Percentiles rank a stretch among this genome's conserved stretches.
Evolutionary conservation across 2,329 filamentous ascomycete species (phyloP).

Genomic region (Reticulascus tulasneorum): DNA sequence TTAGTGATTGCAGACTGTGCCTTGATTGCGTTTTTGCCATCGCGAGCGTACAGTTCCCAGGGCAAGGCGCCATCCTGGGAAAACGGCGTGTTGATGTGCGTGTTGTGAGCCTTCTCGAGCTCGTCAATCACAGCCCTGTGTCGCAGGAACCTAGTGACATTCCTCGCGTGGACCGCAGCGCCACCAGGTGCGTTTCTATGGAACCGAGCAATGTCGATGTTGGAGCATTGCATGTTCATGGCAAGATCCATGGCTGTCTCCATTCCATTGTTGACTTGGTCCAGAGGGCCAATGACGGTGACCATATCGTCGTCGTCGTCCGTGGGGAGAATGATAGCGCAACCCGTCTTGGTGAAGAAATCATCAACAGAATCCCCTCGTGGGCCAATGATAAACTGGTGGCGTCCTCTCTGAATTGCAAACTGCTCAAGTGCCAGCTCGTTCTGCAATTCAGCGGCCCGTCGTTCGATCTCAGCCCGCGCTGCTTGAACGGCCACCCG

Average conservation of each 20-base stretch:
- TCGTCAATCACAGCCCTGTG: conserved; percentile 78
- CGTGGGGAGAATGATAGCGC: conserved; percentile 75
- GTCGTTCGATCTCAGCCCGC: conserved; percentile 74
- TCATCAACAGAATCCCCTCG: conserved; percentile 75
- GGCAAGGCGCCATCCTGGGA: conserved; percentile 65
- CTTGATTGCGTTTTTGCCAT: conserved; percentile 77
- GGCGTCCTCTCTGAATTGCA: conserved; percentile 78
- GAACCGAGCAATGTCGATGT: conserved; percentile 76
- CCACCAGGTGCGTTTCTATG: conserved; percentile 71
- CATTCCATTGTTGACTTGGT: conserved; percentile 68
- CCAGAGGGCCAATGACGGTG: conserved; percentile 76
- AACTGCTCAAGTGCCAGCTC: conserved; percentile 75
- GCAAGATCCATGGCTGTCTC: conserved; percentile 87
- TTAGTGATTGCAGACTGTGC: conserved; percentile 72
- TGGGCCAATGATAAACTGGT: conserved; percentile 92
- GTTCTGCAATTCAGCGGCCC: conserved; percentile 70
- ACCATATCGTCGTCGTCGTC: conserved; percentile 78
- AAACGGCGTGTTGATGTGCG: conserved; percentile 81
- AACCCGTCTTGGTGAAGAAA: conserved; percentile 88
- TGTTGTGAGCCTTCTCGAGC: conserved; percentile 73
- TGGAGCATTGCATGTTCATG: conserved; percentile 78
- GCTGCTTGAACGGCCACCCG: conserved; percentile 76
- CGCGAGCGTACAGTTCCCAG: conserved; percentile 85
- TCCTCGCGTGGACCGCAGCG: conserved; percentile 73
- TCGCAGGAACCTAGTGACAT: conserved; percentile 82